These are phyloP conservation scores for Vigna hirtella DNA, from an alignment of 306 rosid species.

Conservation along the genomic window DNA sequence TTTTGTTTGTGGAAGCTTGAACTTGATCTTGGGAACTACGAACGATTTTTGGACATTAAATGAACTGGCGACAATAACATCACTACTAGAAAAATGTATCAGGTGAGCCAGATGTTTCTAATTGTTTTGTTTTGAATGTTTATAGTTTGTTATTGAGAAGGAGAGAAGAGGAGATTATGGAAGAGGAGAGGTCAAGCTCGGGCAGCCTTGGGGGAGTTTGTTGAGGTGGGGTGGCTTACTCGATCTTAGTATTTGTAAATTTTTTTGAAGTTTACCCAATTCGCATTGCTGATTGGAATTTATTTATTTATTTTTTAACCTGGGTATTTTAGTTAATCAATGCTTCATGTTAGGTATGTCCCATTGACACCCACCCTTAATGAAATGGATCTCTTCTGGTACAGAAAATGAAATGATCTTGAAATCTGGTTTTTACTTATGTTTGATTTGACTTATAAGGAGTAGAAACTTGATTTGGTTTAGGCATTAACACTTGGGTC, in stretches of 20 bases:
- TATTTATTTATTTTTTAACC: background rate
- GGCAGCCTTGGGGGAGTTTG: conserved; percentile 91
- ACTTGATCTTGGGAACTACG: conserved; percentile 93
- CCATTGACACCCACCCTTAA: conserved; percentile 23
- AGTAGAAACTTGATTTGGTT: conserved; percentile 25
- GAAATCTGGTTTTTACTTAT: conserved; percentile 10
- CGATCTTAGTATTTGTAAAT: conserved; percentile 19
- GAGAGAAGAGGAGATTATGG: conserved; percentile 95
- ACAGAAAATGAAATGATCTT: conserved; percentile 26
- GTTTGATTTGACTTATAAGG: conserved; percentile 13
- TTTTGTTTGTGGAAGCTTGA: conserved; percentile 67
- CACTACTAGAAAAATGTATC: conserved; percentile 89
- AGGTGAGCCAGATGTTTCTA: conserved; percentile 53
- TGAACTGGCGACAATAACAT: conserved; percentile 85
- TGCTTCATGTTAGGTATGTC: conserved; percentile 9
- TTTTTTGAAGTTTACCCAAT: conserved; percentile 13
- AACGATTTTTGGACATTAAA: conserved; percentile 79
- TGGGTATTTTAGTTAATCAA: conserved; percentile 24
- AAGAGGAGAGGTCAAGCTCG: conserved; percentile 99
- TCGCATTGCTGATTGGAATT: conserved; percentile 31
- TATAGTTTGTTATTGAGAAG: conserved; percentile 76
- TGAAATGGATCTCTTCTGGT: conserved; percentile 10
- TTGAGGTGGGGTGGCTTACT: conserved; percentile 63
- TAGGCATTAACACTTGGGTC: conserved; percentile 10
- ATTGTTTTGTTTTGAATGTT: conserved; percentile 31